A percentile compares a stretch with the other conserved stretches of the same genome.
Conservation (phyloP, 352 stramenopile species). For the Aphanomyces cochlioides region DNA sequence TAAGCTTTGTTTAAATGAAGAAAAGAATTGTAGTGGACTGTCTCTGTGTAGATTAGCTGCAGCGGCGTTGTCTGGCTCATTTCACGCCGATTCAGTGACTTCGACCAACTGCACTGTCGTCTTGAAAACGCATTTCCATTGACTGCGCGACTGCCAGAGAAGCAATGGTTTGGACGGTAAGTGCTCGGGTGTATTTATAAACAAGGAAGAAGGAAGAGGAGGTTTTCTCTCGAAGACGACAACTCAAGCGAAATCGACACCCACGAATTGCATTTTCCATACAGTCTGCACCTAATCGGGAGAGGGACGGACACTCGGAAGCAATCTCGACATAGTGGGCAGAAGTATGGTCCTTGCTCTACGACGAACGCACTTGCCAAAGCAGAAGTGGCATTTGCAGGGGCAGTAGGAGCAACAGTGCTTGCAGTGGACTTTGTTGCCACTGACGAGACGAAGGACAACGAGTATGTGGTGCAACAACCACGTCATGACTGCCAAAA, state of each 20-base stretch:
- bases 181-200: conserved; percentile 9
- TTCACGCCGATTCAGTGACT: conserved; percentile 81
- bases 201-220: too few relatives aligned
- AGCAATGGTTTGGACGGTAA: conserved; percentile 85
- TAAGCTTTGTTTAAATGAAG: neutral
- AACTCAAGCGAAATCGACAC: neutral
- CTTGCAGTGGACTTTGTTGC: too few relatives aligned
- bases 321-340: neutral
- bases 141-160: conserved; percentile 63
- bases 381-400: too few relatives aligned
- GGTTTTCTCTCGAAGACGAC: too few relatives aligned
- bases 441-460: conserved; percentile 22
- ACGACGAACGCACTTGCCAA: too few relatives aligned
- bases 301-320: neutral
- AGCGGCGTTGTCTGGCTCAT: conserved; percentile 80
- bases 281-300: neutral
- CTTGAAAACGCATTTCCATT: conserved; percentile 74
- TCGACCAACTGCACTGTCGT: conserved; percentile 78
- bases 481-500: conserved; percentile 67
- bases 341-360: too few relatives aligned
- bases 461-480: neutral
- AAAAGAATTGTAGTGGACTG: neutral
- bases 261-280: neutral
- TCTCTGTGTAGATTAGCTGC: conserved; percentile 59
- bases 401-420: too few relatives aligned